These are phyloP conservation scores for Moricandia moricandioides DNA, from an alignment of 345 rosid genomes.

Conservation along the genomic window DNA sequence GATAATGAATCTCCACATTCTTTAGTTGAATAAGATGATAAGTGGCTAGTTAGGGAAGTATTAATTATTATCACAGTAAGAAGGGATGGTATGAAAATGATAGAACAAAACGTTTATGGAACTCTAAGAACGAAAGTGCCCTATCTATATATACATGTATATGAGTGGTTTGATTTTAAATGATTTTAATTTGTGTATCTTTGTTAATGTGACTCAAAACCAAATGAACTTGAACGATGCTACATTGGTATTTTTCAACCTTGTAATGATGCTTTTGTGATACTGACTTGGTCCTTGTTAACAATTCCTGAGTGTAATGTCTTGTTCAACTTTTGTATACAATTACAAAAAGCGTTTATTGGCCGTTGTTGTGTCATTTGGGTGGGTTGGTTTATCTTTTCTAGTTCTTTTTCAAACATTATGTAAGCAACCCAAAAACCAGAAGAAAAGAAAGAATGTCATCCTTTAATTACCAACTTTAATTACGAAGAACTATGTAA, in stretches of 20 bases:
- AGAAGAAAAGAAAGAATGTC: neutral
- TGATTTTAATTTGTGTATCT: neutral
- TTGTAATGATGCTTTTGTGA: conserved; percentile 10
- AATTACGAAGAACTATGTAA: no score
- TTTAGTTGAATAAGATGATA: neutral
- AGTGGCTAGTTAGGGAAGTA: neutral
- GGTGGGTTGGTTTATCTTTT: neutral
- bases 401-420: neutral
- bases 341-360: neutral
- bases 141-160: neutral
- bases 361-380: neutral
- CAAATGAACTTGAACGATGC: conserved; percentile 1
- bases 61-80: neutral
- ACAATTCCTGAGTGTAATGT: neutral
- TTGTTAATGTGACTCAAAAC: conserved; percentile 17
- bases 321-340: conserved; percentile 1
- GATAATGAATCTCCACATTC: conserved; percentile 24
- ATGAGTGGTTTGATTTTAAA: conserved; percentile 6
- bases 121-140: neutral
- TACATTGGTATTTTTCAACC: conserved; percentile 9
- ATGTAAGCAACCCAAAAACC: neutral
- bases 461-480: neutral
- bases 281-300: conserved; percentile 24
- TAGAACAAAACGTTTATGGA: neutral
- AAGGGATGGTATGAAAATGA: neutral